phyloP scores from a whole-genome alignment of 2,329 filamentous ascomycete species.

The Penicillium occitanis region DNA sequence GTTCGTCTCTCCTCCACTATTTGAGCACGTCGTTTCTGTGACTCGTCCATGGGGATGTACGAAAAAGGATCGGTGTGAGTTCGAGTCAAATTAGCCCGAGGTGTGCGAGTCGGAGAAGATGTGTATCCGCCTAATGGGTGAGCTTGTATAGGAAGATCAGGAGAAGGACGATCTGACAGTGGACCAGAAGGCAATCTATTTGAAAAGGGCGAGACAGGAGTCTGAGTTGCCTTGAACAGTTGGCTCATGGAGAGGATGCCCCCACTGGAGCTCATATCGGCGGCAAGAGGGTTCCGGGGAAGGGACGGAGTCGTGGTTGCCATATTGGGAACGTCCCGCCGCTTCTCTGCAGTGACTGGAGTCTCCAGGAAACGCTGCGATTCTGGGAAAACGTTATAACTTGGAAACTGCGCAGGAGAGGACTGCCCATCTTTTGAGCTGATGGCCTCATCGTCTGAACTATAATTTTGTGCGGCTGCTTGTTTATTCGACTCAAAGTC shows the following conservation, averaged over 20 bases:
- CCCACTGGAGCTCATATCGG: conserved; percentile 36
- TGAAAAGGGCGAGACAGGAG: conserved; percentile 47
- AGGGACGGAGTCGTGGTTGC: conserved; percentile 39
- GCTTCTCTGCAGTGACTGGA: conserved; percentile 41
- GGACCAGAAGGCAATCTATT: conserved; percentile 38
- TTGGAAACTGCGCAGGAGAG: conserved; percentile 39
- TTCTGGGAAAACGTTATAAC: conserved; percentile 48
- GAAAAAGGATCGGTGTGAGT: conserved; percentile 44
- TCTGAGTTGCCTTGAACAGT: conserved; percentile 51
- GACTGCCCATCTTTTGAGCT: conserved; percentile 36
- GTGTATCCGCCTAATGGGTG: conserved; percentile 34
- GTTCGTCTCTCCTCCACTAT: conserved; percentile 33
- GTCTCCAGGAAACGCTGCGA: conserved; percentile 48
- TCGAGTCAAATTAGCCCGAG: conserved; percentile 35
- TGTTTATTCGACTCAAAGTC: conserved; percentile 35
- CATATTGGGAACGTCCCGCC: conserved; percentile 28
- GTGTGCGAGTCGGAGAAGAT: conserved; percentile 40
- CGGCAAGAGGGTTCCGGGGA: conserved; percentile 45
- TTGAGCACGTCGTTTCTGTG: conserved; percentile 44
- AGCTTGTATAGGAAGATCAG: conserved; percentile 47
- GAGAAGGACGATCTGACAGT: conserved; percentile 50
- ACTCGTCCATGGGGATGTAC: conserved; percentile 50
- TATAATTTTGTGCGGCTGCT: conserved; percentile 20
- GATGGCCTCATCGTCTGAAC: conserved; percentile 50
- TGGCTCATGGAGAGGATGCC: conserved; percentile 50